These are phyloP conservation scores for Adansonia gregorii DNA, from an alignment of 441 rosid genomes.

Conservation along the genomic window DNA sequence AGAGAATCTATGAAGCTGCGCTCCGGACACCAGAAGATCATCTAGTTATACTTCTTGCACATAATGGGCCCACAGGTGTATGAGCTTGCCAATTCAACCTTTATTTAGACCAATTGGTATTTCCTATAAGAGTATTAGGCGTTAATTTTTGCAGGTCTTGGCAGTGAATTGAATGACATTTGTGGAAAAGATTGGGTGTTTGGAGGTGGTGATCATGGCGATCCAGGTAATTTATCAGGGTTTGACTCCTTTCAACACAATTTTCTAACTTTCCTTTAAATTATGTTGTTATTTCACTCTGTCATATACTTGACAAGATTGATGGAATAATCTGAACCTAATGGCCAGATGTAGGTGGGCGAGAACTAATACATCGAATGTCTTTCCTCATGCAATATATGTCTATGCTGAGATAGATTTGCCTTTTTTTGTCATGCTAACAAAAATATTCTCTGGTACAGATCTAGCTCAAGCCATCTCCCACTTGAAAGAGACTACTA, in stretches of 20 bases:
- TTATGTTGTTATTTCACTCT: conserved; percentile 14
- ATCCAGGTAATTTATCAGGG: conserved; percentile 60
- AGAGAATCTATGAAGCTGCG: conserved; percentile 60
- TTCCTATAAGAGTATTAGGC: conserved; percentile 3
- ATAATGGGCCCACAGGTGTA: conserved; percentile 84
- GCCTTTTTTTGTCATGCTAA: conserved; percentile 9
- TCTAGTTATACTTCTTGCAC: conserved; percentile 75
- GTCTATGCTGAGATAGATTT: background rate
- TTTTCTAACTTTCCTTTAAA: conserved; percentile 22
- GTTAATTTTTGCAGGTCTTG: conserved; percentile 64
- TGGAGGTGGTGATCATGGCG: conserved; percentile 88
- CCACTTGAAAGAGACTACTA: conserved; percentile 55
- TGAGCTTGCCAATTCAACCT: conserved; percentile 27
- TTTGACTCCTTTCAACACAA: conserved; percentile 27
- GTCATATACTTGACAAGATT: conserved; percentile 17
- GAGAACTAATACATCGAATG: conserved; percentile 3
- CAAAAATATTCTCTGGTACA: conserved; percentile 40
- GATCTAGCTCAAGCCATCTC: conserved; percentile 75
- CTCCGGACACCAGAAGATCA: conserved; percentile 73
- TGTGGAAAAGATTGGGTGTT: conserved; percentile 81
- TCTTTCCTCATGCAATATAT: conserved; percentile 22
- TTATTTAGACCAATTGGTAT: conserved; percentile 17
- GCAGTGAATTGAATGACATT: conserved; percentile 68
- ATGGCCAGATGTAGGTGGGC: background rate
- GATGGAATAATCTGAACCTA: conserved; percentile 19